phyloP scores from a whole-genome alignment of 2,329 filamentous ascomycete species.

The Tolypocladium pustulatum region DNA sequence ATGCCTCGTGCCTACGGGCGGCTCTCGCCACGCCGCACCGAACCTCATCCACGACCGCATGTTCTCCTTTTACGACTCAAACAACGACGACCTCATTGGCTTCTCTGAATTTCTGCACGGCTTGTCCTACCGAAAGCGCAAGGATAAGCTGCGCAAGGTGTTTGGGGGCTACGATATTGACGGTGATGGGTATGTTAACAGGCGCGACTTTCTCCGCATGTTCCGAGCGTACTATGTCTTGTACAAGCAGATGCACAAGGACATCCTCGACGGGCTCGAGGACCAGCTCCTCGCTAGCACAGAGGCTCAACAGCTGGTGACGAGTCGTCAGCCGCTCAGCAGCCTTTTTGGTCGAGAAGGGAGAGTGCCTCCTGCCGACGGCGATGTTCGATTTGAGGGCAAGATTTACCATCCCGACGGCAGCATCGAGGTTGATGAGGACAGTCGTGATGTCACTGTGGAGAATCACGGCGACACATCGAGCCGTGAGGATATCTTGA shows the following conservation, averaged over 20 bases:
- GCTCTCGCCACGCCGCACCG: constrained; percentile 64
- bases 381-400: constrained; percentile 47
- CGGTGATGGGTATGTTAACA: constrained; percentile 71
- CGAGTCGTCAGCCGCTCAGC: constrained; percentile 65
- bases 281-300: constrained; percentile 68
- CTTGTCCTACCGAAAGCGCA: constrained; percentile 57
- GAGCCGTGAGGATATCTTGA: constrained; percentile 50
- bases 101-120: constrained; percentile 88
- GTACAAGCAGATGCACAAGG: constrained; percentile 79
- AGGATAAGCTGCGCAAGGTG: constrained; percentile 61
- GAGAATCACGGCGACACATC: constrained; percentile 51
- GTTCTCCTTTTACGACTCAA: constrained; percentile 92
- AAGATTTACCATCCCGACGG: constrained; percentile 55
- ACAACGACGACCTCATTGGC: constrained; percentile 78
- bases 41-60: constrained; percentile 93
- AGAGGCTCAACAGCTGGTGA: constrained; percentile 66
- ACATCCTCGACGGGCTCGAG: constrained; percentile 68
- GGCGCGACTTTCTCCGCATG: constrained; percentile 81
- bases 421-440: constrained; percentile 52
- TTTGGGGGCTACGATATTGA: constrained; percentile 91
- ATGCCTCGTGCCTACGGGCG: constrained; percentile 77
- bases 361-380: constrained; percentile 52
- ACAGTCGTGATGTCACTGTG: constrained; percentile 43
- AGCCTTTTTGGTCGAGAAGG: constrained; percentile 64
- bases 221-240: constrained; percentile 88